Base-by-base conservation (phyloP, 768 basidiomycete species). In the Pleurotus eryngii region DNA sequence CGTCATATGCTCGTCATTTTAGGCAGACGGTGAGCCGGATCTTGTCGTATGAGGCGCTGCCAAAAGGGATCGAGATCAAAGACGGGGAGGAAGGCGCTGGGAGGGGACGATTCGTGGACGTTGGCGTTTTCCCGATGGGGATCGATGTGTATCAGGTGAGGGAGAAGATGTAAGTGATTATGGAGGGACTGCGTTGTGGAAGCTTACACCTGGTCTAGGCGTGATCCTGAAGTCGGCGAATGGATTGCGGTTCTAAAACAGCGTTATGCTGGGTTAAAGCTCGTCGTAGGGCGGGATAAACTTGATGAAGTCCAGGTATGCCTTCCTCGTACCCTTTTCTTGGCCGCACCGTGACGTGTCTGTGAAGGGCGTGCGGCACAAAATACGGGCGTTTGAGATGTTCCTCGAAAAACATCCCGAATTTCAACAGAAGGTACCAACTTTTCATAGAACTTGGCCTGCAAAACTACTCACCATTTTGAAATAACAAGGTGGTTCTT, bases 71-170 rank as follows among this genome's bases (percentile, higher is more conserved):
- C 40, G 87, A 89, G 64, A 74, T 88, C 12, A 71, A 72, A 57
- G 64, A 77, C 61, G 68, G 72, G 49, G 64, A 67, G 59, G 67
- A 68, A 38, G 56, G 59, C 57, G 49, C 65, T 39, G 56, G 67
- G 55, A 37, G 74, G 35, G 81, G 83, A 0, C 76, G 86, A 4
- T 91, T 93, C 63, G 87, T 93, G 20, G 89, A 93, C 63, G 90
- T 93, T 12, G 89, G 86, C 1, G 89, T 89, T n/a, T 91, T 92
- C 67, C 89, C 92, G 0, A 92, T 93, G 84, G 91, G 92, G 5
- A 93, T 95, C 57, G 92, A 95, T 65, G 89, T 93, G 4, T 71
- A 72, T 55, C 77, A 81, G 49, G 69, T 93, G 46, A 82, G 82
- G 59, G 78, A 82, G 61, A 86, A 86, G 70, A 86, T 83, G 87